Evolutionary conservation across 2,329 filamentous ascomycete species (phyloP).

Genomic region (Ophiostoma perfectum): DNA sequence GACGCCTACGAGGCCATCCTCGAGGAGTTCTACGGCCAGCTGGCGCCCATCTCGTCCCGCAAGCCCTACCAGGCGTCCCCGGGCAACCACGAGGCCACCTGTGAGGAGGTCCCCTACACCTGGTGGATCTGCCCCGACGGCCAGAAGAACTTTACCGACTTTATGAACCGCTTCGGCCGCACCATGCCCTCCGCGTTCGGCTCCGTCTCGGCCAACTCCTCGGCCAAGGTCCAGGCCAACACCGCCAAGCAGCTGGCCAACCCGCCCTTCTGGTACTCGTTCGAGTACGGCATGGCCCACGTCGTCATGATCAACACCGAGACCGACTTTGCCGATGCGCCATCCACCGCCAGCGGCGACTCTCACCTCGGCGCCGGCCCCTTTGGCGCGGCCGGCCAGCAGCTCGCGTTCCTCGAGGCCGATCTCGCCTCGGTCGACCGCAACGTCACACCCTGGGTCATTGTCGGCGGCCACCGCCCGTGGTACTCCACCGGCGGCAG

Average conservation of each 20-base stretch:
- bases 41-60: slow-evolving; percentile 47
- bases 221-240: slow-evolving; percentile 41
- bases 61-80: slow-evolving; percentile 54
- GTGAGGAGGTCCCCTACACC: slow-evolving; percentile 40
- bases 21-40: slow-evolving; percentile 69
- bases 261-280: slow-evolving; percentile 56
- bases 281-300: slow-evolving; percentile 55
- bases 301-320: slow-evolving; percentile 52
- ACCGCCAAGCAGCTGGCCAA: slow-evolving; percentile 42
- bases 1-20: slow-evolving; percentile 97
- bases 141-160: slow-evolving; percentile 58
- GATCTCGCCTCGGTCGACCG: slow-evolving; percentile 54
- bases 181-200: slow-evolving; percentile 48
- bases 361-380: slow-evolving; percentile 43
- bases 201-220: slow-evolving; percentile 42
- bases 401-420: slow-evolving; percentile 49
- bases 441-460: slow-evolving; percentile 48
- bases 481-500: slow-evolving; percentile 42
- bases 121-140: slow-evolving; percentile 43
- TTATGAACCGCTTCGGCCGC: slow-evolving; percentile 49
- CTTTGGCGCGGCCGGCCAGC: slow-evolving; percentile 45
- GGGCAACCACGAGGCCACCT: slow-evolving; percentile 56
- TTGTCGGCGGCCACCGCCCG: slow-evolving; percentile 41
- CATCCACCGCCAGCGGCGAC: slow-evolving; percentile 35
- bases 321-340: slow-evolving; percentile 49